Base-by-base conservation (phyloP, 2,329 filamentous ascomycete species). In the Chrysoporthe cubensis region DNA sequence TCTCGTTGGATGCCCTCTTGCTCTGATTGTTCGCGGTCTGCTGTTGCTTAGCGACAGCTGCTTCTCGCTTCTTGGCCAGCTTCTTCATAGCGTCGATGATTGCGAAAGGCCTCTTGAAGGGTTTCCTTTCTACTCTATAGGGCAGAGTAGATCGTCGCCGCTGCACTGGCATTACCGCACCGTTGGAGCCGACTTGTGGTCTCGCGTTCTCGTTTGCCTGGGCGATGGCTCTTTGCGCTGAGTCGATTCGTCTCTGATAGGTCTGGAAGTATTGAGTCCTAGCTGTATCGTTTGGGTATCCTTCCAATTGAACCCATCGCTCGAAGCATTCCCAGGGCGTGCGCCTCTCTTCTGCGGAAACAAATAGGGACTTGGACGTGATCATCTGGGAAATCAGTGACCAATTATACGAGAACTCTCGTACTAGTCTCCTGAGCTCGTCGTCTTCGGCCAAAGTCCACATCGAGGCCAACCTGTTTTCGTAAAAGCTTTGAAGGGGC, bases 291-390 rank as follows among this genome's bases (percentile, higher is more conserved):
- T 91, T 88, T 4, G 96, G 95, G 48, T 97, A 83, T 1, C 94
- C 94, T 80, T 98, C 96, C 14, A 98, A 82, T 72, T 92, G 90
- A 65, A 97, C 91, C 95, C 95, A 99, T 56, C 96, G 88, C 79
- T 99, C 96, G 74, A 99, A 99, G 76, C 96, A 99, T 80, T 99
- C 96, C 96, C 96, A 99, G 0, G 95, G 94, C 2, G 95, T 98
- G 60, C 96, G 88, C 70, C 96, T 87, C 76, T 98, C 95, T 13
- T 93, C 89, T 1, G 93, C 93, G 26, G 94, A 95, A n/a, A 89
- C 86, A 75, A 93, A 96, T 16, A 89, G 77, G 0, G 93, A 96
- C 64, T 88, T 88, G 18, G 91, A 86, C 1, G 88, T 86, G 64
- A 98, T 82, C 69, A 95, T 90, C 73, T 88, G 92, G 1, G 94